Base-by-base conservation (phyloP, 2,329 filamentous ascomycete species). In the Aureobasidium zeae region DNA sequence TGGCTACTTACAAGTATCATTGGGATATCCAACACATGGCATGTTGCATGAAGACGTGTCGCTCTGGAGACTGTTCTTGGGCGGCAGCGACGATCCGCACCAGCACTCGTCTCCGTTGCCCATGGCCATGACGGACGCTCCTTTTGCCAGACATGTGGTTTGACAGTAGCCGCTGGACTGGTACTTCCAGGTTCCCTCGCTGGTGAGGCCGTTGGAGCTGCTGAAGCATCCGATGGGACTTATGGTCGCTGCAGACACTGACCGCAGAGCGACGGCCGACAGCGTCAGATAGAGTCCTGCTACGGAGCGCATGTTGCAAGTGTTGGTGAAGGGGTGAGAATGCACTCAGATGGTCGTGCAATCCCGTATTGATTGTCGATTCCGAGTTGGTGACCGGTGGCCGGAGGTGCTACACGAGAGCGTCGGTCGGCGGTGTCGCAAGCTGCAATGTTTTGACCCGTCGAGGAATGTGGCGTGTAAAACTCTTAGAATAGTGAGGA, bases 81-180 rank as follows among this genome's bases (percentile, higher is more conserved):
- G 68, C 0, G 87, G 87, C 35, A 88, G 71, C 47, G 70, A 63
- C 50, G 77, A 65, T 47, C 86, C 87, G 56, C 87, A 94, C 55
- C 70, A 84, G 64, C 87, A 94, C 50, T 76, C 63, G 13, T 70
- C 67, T 12, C 74, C 74, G 13, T 71, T 70, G 6, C 71, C 74
- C 32, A 84, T 64, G 22, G 71, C 85, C 54, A 80, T 76, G 6
- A 86, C 81, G 1, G 70, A 52, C 13, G 28, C 29, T 22, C 31
- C 37, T 25, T 72, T 69, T 2, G 62, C 54, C 17, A 66, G 54
- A 56, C 77, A 81, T 49, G 65, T 59, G 15, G 61, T 53, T 50
- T 74, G 69, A 52, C 77, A 81, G 51, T 70, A 70, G 42, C 76
- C 74, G 21, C 62, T 60, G 49, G 68, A 72, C 53, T 77, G 74